Conservation (phyloP, 73 alveolate genomes). For the Urostyla sp. region DNA sequence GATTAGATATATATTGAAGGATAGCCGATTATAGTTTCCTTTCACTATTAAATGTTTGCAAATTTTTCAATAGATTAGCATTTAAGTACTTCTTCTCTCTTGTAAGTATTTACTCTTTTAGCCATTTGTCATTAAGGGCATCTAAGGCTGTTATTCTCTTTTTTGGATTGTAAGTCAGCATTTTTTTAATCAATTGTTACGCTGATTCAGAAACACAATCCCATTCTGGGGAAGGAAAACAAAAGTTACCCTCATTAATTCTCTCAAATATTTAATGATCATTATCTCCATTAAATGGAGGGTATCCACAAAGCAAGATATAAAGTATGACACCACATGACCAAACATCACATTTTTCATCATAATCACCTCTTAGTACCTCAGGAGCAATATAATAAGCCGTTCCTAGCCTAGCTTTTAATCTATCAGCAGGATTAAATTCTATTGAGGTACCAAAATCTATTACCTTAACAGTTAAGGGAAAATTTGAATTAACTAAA, state of each 20-base stretch:
- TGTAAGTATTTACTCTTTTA: neutral
- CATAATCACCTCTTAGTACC: constrained; percentile 65
- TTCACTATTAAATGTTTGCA: constrained; percentile 25
- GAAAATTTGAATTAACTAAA: neutral
- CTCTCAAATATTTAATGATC: constrained; percentile 47
- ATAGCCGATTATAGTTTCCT: constrained; percentile 45
- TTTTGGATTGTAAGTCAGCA: constrained; percentile 43
- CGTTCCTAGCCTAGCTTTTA: constrained; percentile 59
- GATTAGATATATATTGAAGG: constrained; percentile 31
- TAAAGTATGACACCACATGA: constrained; percentile 72
- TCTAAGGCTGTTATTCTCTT: constrained; percentile 28
- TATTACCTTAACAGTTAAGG: constrained; percentile 42
- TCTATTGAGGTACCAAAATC: constrained; percentile 72
- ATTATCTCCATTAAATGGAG: constrained; percentile 74
- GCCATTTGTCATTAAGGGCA: constrained; percentile 52
- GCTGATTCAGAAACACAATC: constrained; percentile 59
- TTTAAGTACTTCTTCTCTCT: neutral
- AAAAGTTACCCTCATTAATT: constrained; percentile 28
- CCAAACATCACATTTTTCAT: constrained; percentile 79
- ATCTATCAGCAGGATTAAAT: constrained; percentile 42
- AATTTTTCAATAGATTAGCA: constrained; percentile 10
- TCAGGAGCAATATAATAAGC: constrained; percentile 85
- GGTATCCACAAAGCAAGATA: constrained; percentile 72
- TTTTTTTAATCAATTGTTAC: constrained; percentile 25
- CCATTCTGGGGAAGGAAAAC: constrained; percentile 61